Conservation (phyloP, 78 protist genomes). For the Isochrysis galbana region DNA sequence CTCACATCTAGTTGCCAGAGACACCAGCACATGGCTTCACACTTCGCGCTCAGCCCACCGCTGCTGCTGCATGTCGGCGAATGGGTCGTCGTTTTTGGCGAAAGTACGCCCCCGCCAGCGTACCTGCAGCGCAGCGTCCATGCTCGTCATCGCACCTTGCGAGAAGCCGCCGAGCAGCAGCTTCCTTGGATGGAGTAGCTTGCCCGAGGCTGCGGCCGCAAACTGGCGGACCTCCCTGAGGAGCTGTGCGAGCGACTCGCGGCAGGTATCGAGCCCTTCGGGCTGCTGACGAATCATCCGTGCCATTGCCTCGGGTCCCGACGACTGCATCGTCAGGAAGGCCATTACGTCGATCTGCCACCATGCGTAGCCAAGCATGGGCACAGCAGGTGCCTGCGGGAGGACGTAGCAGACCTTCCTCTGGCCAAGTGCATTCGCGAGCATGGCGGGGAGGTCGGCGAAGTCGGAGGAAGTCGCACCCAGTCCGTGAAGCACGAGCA, state of each 20-base stretch:
- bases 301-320: neutral
- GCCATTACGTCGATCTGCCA: neutral
- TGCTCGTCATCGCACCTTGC: constrained; percentile 42
- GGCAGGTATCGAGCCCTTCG: neutral
- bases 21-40: no score
- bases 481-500: constrained; percentile 37
- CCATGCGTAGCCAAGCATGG: constrained; percentile 13
- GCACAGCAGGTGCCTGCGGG: constrained; percentile 30
- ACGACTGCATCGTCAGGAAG: neutral
- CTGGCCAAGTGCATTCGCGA: neutral
- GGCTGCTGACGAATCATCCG: constrained; percentile 16
- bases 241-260: neutral
- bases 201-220: neutral
- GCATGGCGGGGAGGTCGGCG: neutral
- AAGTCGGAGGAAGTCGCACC: constrained; percentile 34
- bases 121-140: constrained; percentile 37
- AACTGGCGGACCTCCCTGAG: neutral
- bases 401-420: neutral
- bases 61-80: no score
- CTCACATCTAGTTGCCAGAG: no score
- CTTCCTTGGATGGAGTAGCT: neutral
- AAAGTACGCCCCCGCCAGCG: no score
- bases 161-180: constrained; percentile 32
- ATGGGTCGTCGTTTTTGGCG: no score
- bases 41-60: no score